These are phyloP conservation scores for Erysimum pusillum DNA, from an alignment of 441 rosid species.

Conservation along the genomic window DNA sequence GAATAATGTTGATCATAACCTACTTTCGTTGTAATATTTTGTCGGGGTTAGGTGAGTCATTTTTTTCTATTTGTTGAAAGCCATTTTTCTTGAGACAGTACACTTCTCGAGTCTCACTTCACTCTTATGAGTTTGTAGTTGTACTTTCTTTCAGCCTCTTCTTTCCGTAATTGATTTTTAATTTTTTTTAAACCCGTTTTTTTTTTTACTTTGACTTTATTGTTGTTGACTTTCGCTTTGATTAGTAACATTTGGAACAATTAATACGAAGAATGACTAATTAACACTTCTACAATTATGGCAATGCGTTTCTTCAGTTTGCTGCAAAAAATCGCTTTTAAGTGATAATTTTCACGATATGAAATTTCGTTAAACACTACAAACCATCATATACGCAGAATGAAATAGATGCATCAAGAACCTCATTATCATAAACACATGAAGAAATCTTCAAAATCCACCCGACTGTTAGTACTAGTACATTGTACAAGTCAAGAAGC, in stretches of 20 bases:
- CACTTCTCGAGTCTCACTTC: neutral
- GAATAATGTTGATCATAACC: slow-evolving; percentile 32
- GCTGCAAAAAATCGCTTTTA: neutral
- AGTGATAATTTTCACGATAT: neutral
- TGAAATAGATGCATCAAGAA: neutral
- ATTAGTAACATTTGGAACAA: neutral
- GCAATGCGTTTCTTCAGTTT: neutral
- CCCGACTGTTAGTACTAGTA: too few species aligned
- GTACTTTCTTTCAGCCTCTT: neutral
- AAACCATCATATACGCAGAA: neutral
- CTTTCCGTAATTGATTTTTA: neutral
- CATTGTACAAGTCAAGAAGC: too few species aligned
- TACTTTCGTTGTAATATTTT: slow-evolving; percentile 39
- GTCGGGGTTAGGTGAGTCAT: neutral
- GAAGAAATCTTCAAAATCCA: too few species aligned
- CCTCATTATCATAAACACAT: neutral
- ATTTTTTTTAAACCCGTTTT: neutral
- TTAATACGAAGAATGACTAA: neutral
- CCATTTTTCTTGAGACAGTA: slow-evolving; percentile 33
- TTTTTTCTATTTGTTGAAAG: slow-evolving; percentile 27
- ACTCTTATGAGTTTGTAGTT: slow-evolving; percentile 14
- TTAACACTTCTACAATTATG: neutral
- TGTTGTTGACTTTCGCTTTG: neutral
- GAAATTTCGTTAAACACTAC: neutral
- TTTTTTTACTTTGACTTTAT: neutral